Conservation (phyloP, 2,329 filamentous ascomycete genomes). For the Neofusicoccum laricinum region DNA sequence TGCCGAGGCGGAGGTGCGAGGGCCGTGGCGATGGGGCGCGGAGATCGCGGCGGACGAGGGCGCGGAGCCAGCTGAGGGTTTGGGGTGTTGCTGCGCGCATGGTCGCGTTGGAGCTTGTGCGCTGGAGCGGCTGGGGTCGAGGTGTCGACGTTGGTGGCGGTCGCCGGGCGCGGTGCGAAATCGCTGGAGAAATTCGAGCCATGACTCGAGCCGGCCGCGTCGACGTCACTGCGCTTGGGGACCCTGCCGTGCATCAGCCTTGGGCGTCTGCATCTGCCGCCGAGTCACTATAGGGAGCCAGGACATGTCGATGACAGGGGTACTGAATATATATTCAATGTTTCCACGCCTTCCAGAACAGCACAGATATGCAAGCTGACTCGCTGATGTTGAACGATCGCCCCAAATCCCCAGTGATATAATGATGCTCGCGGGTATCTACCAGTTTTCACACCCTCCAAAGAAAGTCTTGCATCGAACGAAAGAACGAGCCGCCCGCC, state of each 20-base stretch:
- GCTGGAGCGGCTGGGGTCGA: background rate
- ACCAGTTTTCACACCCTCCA: background rate
- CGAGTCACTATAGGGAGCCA: background rate
- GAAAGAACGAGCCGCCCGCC: background rate
- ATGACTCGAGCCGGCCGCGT: conserved; percentile 3
- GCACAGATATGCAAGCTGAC: background rate
- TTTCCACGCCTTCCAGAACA: background rate
- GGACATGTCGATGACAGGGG: background rate
- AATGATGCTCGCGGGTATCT: conserved; percentile 8
- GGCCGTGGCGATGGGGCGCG: background rate
- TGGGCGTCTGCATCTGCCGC: background rate
- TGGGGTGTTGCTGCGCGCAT: conserved; percentile 21
- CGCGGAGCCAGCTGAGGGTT: conserved; percentile 26
- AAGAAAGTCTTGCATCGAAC: background rate
- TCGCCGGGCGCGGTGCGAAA: background rate
- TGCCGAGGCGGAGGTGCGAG: background rate
- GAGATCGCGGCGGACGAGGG: conserved; percentile 22
- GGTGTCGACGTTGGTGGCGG: background rate
- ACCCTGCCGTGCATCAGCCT: background rate
- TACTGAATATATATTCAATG: conserved; percentile 1
- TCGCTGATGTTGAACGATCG: conserved; percentile 7
- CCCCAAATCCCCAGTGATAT: background rate
- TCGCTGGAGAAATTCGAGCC: conserved; percentile 8
- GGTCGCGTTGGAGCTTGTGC: background rate
- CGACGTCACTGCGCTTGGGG: background rate